Evolutionary conservation across 2,329 filamentous ascomycete species (phyloP), one percentile per base, ranked within the genome.

Genomic region (Colletotrichum spinosum): DNA sequence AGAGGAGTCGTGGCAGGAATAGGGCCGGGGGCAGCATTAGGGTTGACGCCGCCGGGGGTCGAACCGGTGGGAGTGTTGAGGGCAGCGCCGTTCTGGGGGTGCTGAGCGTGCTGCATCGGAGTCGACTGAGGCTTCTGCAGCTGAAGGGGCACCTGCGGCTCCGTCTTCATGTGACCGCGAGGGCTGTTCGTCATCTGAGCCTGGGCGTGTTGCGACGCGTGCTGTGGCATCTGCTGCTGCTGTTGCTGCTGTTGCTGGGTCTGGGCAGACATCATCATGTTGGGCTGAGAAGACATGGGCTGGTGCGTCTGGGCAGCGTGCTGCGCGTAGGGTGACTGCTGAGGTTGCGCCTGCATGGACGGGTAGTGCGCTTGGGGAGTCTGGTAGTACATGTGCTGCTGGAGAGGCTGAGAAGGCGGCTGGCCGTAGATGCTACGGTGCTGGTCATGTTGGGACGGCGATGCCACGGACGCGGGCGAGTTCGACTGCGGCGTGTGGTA

Each of bases 401-500:
- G 92, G 71, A 92, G 87, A 78, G 97, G 88, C 77, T 96, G 92
- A 60, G 91, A 88, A 42, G 89, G 82, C 55, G 91, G 90, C 73
- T 94, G 92, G 41, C 88, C 90, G 78, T 97, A 98, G 75, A 98
- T 87, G 72, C 89, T 90, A 71, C 94, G 86, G 81, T 97, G 93
- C 74, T 95, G 93, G 75, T 98, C 95, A 79, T 97, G 94, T 61
- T 89, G 87, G 63, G 94, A 93, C 25, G 93, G 91, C 39, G 95
- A 97, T 69, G 94, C 92, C 72, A 97, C 94, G 55, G 94, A 97
- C 44, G 93, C 93, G 53, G 95, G 95, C 60, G 95, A 97, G 79
- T 95, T 97, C 61, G 94, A 97, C 81, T 97, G 94, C 60, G 94
- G 94, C 15, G 94, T 97, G 78, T 97, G 93, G 77, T 97, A 97